Evolutionary conservation across 495 filamentous ascomycete species (phyloP).

Genomic region (Xylaria castorea): DNA sequence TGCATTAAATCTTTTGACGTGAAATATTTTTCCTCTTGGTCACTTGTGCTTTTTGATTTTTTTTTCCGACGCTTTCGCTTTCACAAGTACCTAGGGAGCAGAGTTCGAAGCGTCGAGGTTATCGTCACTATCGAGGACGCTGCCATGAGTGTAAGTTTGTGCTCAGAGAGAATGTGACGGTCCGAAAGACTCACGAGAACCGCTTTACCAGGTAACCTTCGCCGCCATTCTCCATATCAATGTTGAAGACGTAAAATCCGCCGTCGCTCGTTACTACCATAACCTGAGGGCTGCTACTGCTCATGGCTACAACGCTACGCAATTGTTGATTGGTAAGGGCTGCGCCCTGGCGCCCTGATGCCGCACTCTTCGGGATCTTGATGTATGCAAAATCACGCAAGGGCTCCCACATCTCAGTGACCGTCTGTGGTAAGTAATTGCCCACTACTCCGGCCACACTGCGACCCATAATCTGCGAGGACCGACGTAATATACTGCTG

Average conservation of each 20-base stretch:
- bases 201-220: conserved; percentile 90
- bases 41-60: not conserved
- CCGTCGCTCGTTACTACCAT: conserved; percentile 99
- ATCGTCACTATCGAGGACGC: conserved; percentile 59
- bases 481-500: conserved; percentile 91
- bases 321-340: conserved; percentile 47
- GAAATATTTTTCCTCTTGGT: not conserved
- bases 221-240: conserved; percentile 94
- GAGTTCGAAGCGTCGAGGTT: conserved; percentile 55
- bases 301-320: conserved; percentile 93
- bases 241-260: conserved; percentile 90
- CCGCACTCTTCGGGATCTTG: conserved; percentile 75
- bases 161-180: not conserved
- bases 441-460: conserved; percentile 87
- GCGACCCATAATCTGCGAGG: conserved; percentile 93
- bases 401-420: conserved; percentile 98
- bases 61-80: not conserved
- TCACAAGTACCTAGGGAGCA: conserved; percentile 34
- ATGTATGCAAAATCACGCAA: conserved; percentile 94
- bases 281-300: conserved; percentile 87
- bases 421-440: conserved; percentile 87
- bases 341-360: conserved; percentile 46
- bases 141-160: conserved; percentile 34
- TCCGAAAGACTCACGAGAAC: conserved; percentile 69
- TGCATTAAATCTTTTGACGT: not conserved